A percentile compares a stretch with the other conserved stretches of the same genome.
Evolutionary conservation across 2,329 filamentous ascomycete species (phyloP).

Genomic region (Pseudohalonectria lignicola): DNA sequence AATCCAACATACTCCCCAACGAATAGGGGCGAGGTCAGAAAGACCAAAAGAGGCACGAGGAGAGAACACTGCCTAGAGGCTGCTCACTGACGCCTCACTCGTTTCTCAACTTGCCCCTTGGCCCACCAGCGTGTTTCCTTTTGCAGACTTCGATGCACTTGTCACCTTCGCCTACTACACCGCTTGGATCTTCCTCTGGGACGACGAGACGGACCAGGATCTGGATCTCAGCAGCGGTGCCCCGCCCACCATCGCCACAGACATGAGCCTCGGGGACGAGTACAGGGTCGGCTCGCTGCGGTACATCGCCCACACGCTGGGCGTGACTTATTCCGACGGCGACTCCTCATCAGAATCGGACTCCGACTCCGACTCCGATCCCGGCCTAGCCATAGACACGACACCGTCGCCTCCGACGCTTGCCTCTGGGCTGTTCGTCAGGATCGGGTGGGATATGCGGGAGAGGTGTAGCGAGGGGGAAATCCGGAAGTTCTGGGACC

Average conservation of each 20-base stretch:
- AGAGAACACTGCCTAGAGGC: too few species aligned
- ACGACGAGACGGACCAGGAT: constrained; percentile 5
- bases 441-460: constrained; percentile 4
- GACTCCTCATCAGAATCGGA: too few species aligned
- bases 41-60: too few species aligned
- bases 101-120: too few species aligned
- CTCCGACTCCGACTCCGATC: not conserved
- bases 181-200: constrained; percentile 11
- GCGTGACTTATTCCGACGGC: not conserved
- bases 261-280: constrained; percentile 2
- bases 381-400: too few species aligned
- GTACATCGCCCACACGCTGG: constrained; percentile 3
- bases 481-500: constrained; percentile 2
- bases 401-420: constrained; percentile 6
- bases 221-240: not conserved
- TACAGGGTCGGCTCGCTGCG: constrained; percentile 6
- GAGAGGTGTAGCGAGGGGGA: not conserved
- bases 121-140: too few species aligned
- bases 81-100: too few species aligned
- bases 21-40: too few species aligned
- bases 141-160: constrained; percentile 4
- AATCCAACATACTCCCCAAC: too few species aligned
- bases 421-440: constrained; percentile 6
- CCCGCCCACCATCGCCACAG: constrained; percentile 2
- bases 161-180: constrained; percentile 6